These are phyloP conservation scores for Botrytis cinerea DNA, from an alignment of 2,329 filamentous ascomycete species.

Conservation along the genomic window DNA sequence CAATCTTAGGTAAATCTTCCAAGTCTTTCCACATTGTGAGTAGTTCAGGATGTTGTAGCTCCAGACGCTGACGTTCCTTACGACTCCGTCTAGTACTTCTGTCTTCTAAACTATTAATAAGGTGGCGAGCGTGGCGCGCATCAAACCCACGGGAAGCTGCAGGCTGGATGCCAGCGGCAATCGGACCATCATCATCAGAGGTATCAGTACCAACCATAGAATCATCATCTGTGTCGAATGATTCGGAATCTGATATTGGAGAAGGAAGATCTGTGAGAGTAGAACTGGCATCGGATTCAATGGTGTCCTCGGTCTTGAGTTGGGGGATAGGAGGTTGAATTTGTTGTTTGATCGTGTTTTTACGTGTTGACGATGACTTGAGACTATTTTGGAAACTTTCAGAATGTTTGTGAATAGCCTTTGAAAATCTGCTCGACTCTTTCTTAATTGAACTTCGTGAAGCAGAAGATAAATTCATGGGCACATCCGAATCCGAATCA, in stretches of 20 bases:
- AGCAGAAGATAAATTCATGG: constrained; percentile 20
- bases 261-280: not conserved
- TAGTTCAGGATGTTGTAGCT: constrained; percentile 75
- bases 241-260: constrained; percentile 21
- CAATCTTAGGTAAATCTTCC: constrained; percentile 66
- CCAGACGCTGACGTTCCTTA: constrained; percentile 66
- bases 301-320: constrained; percentile 29
- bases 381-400: constrained; percentile 3
- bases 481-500: constrained; percentile 29
- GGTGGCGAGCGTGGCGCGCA: constrained; percentile 23
- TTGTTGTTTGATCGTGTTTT: not conserved
- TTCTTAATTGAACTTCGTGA: not conserved
- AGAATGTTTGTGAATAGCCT: constrained; percentile 12
- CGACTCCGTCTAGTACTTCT: constrained; percentile 42
- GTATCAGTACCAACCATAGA: constrained; percentile 15
- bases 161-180: not conserved
- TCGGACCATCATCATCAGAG: constrained; percentile 18
- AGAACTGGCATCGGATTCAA: constrained; percentile 21
- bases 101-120: constrained; percentile 37
- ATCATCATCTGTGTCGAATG: constrained; percentile 29
- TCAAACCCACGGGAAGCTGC: not conserved
- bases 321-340: not conserved
- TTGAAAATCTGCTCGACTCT: not conserved
- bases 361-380: constrained; percentile 1
- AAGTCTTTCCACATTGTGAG: constrained; percentile 83